Conservation (phyloP, 1,284 basidiomycete species). For the Cystobasidiaceae sp. region DNA sequence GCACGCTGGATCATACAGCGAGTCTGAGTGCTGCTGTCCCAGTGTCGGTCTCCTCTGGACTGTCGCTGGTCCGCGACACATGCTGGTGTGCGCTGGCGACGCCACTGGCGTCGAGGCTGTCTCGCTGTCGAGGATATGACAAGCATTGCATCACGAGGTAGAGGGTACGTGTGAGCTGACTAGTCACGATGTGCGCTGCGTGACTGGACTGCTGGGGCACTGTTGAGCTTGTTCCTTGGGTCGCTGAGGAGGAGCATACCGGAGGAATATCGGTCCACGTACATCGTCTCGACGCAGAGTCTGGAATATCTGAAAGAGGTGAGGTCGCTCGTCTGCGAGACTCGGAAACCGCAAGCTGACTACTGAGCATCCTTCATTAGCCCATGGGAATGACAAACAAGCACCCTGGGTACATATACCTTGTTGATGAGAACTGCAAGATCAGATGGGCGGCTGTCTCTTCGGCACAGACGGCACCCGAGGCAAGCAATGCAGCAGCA, state of each 20-base stretch:
- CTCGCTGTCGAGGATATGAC: too few species aligned
- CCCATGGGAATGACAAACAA: slow-evolving; percentile 82
- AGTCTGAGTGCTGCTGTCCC: too few species aligned
- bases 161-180: too few species aligned
- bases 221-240: slow-evolving; percentile 75
- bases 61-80: too few species aligned
- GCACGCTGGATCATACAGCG: too few species aligned
- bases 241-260: slow-evolving; percentile 66
- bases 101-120: too few species aligned
- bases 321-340: too few species aligned
- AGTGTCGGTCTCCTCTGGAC: too few species aligned
- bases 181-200: too few species aligned
- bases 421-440: slow-evolving; percentile 76
- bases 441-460: slow-evolving; percentile 92
- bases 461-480: slow-evolving; percentile 51
- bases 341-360: not conserved
- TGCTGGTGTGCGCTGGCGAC: too few species aligned
- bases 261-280: slow-evolving; percentile 62
- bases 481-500: not conserved
- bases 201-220: too few species aligned
- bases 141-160: too few species aligned
- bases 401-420: slow-evolving; percentile 86
- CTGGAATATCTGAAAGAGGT: slow-evolving; percentile 58
- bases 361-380: slow-evolving; percentile 25
- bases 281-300: slow-evolving; percentile 72